phyloP scores from a whole-genome alignment of 2,329 filamentous ascomycete genomes.

The Calonectria pseudoreteaudii region DNA sequence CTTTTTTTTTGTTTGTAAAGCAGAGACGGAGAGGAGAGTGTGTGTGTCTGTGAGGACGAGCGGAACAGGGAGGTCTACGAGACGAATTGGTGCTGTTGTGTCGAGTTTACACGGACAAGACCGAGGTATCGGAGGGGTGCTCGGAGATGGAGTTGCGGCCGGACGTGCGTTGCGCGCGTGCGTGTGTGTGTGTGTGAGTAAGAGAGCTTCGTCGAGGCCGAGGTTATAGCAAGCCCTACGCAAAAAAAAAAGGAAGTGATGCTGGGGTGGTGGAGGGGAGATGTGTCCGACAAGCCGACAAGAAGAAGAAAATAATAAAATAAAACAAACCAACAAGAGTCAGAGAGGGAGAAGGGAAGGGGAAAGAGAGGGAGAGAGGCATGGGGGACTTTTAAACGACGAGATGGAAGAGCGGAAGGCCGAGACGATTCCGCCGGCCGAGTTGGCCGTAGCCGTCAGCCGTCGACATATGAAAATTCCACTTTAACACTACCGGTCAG shows the following conservation, averaged over 20 bases:
- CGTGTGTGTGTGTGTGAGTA: not conserved
- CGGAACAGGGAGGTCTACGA: not conserved
- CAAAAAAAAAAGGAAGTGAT: not conserved
- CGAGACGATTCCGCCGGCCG: conserved; percentile 24
- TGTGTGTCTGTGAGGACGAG: conserved; percentile 3
- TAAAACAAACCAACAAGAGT: conserved; percentile 12
- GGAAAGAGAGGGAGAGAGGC: conserved; percentile 13
- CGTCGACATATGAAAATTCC: conserved; percentile 18
- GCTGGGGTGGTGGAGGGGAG: not conserved
- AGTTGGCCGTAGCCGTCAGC: conserved; percentile 16
- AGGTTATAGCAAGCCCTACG: not conserved
- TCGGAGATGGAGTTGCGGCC: conserved; percentile 21
- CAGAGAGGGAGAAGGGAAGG: conserved; percentile 1
- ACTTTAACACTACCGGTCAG: not conserved
- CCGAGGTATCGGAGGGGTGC: conserved; percentile 38
- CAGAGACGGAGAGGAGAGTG: not conserved
- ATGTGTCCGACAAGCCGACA: not conserved
- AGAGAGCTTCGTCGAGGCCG: not conserved
- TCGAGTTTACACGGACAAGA: conserved; percentile 21
- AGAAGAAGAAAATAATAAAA: not conserved
- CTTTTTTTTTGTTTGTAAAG: not conserved
- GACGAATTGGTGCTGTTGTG: not conserved
- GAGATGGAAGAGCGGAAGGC: conserved; percentile 20
- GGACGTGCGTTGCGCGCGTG: not conserved
- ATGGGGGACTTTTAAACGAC: conserved; percentile 12